Evolutionary conservation across 73 alveolate genomes (phyloP).

Genomic region (Stentor coeruleus): DNA sequence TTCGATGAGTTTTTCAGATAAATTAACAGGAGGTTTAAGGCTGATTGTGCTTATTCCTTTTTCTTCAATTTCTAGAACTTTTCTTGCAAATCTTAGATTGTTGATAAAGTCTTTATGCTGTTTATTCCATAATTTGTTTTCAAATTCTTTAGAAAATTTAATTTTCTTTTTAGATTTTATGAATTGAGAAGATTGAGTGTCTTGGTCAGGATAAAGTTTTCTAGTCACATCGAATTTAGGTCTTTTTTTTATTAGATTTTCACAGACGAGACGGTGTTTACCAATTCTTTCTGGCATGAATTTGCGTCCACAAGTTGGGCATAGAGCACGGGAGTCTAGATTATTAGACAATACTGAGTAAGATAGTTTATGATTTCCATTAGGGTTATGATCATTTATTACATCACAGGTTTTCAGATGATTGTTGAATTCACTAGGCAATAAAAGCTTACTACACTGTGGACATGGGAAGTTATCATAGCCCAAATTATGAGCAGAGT

Average conservation of each 20-base stretch:
- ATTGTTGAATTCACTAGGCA: neutral
- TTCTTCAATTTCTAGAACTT: neutral
- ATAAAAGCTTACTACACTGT: neutral
- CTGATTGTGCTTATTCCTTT: neutral
- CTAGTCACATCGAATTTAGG: neutral
- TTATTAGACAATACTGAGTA: neutral
- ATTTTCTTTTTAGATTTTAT: neutral
- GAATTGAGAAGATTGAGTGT: neutral
- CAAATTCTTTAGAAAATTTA: neutral
- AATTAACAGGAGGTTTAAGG: conserved; percentile 26
- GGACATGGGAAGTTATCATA: neutral
- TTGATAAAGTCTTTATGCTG: neutral
- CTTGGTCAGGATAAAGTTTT: neutral
- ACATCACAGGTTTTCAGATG: neutral
- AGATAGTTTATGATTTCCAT: neutral
- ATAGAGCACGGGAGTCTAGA: conserved; percentile 27
- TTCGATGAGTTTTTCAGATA: conserved; percentile 35
- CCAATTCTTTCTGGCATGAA: neutral
- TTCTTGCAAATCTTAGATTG: neutral
- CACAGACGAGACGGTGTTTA: neutral
- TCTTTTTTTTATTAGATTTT: neutral
- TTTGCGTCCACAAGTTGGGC: neutral
- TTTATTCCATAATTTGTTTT: neutral
- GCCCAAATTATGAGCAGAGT: too few relatives aligned
- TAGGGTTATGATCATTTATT: neutral